phyloP scores from a whole-genome alignment of 768 basidiomycete species.

The Amanita thiersii region DNA sequence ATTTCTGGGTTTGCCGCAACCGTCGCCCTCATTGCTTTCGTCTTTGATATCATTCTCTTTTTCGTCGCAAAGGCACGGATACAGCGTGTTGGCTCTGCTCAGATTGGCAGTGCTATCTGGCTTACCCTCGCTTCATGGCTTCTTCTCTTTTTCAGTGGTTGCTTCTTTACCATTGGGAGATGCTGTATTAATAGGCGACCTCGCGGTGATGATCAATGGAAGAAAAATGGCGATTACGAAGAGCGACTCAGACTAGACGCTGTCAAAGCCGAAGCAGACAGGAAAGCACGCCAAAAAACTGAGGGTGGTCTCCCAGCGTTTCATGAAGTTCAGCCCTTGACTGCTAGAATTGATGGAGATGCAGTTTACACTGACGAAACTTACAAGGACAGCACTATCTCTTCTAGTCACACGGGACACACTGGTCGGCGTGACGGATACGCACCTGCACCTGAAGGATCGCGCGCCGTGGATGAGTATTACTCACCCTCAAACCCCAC shows the following conservation, averaged over 20 bases:
- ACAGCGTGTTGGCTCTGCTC: slow-evolving; percentile 68
- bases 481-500: slow-evolving; percentile 31
- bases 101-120: slow-evolving; percentile 88
- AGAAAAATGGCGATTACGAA: slow-evolving; percentile 31
- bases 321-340: slow-evolving; percentile 67
- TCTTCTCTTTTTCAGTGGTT: slow-evolving; percentile 84
- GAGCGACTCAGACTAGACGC: slow-evolving; percentile 77
- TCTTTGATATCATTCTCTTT: slow-evolving; percentile 90
- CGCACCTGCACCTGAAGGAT: slow-evolving; percentile 52
- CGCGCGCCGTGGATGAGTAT: slow-evolving; percentile 71
- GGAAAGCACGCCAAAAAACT: slow-evolving; percentile 58
- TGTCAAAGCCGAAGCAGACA: slow-evolving; percentile 79
- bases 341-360: slow-evolving; percentile 48
- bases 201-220: slow-evolving; percentile 11
- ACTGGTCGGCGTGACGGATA: slow-evolving; percentile 49
- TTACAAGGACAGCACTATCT: slow-evolving; percentile 20
- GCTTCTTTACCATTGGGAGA: slow-evolving; percentile 77
- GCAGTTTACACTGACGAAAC: slow-evolving; percentile 49
- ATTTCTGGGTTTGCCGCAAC: slow-evolving; percentile 76
- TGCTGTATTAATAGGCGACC: slow-evolving; percentile 65
- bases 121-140: slow-evolving; percentile 82
- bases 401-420: slow-evolving; percentile 22
- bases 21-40: slow-evolving; percentile 77
- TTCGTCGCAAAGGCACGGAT: slow-evolving; percentile 84
- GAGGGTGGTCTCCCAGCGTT: slow-evolving; percentile 74